Conservation (phyloP, 306 rosid genomes). For the Crotalaria pallida region DNA sequence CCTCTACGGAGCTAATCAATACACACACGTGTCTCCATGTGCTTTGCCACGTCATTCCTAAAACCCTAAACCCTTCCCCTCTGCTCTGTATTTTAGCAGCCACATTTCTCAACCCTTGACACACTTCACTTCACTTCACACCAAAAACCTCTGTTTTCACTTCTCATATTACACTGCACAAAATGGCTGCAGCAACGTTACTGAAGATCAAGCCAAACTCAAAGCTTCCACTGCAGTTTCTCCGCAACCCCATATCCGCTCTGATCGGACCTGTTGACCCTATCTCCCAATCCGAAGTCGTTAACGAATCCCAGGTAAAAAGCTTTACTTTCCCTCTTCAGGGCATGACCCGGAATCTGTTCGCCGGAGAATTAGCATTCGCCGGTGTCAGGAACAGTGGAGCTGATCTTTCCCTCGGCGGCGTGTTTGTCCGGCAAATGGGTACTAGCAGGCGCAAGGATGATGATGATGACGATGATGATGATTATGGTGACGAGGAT, state of each 20-base stretch:
- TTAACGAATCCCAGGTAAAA: not conserved
- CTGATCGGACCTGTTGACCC: not conserved
- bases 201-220: not conserved
- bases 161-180: not conserved
- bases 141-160: not conserved
- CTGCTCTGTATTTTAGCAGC: not conserved
- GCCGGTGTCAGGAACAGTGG: not conserved
- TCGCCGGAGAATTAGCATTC: not conserved
- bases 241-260: not conserved
- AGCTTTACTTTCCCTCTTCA: not conserved
- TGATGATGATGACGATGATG: not conserved
- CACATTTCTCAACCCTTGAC: too few species aligned
- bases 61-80: not conserved
- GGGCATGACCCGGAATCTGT: not conserved
- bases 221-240: not conserved
- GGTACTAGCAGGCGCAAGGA: not conserved
- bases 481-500: not conserved
- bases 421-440: not conserved
- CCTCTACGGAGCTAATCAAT: not conserved
- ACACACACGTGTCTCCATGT: not conserved
- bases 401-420: not conserved
- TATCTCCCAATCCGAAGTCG: not conserved
- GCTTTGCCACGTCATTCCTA: not conserved
- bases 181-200: constrained; percentile 14
- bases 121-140: not conserved